These are phyloP conservation scores for Letharia lupina DNA, from an alignment of 495 filamentous ascomycete species.

Conservation along the genomic window DNA sequence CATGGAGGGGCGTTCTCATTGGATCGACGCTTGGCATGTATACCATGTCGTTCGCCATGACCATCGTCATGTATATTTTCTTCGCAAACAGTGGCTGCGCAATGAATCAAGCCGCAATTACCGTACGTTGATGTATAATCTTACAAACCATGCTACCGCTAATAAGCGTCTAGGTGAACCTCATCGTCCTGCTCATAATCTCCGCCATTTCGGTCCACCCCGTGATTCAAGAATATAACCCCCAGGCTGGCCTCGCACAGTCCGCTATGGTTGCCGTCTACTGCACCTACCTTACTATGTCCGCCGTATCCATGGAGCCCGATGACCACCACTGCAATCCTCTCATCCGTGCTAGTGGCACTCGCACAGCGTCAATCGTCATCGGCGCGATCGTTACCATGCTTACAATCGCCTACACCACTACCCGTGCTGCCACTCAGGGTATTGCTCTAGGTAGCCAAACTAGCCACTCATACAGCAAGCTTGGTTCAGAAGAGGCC, in stretches of 20 bases:
- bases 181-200: conserved; percentile 73
- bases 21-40: conserved; percentile 95
- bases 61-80: conserved; percentile 94
- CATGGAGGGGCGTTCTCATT: conserved; percentile 81
- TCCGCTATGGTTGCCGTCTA: conserved; percentile 96
- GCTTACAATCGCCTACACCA: conserved; percentile 95
- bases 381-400: conserved; percentile 93
- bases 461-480: conserved; percentile 50
- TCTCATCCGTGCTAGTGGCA: conserved; percentile 75
- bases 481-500: conserved; percentile 57
- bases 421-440: conserved; percentile 91
- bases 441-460: conserved; percentile 70
- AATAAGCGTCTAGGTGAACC: conserved; percentile 43
- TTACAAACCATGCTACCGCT: neutral
- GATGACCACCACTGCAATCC: conserved; percentile 95
- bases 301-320: conserved; percentile 96
- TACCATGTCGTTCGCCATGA: conserved; percentile 80
- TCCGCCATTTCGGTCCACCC: conserved; percentile 85
- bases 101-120: conserved; percentile 84
- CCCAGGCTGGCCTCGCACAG: conserved; percentile 87
- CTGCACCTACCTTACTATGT: conserved; percentile 98
- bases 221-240: conserved; percentile 81
- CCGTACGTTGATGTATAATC: conserved; percentile 24
- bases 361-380: conserved; percentile 81
- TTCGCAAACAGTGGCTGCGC: conserved; percentile 75